Evolutionary conservation across 2,329 filamentous ascomycete genomes (phyloP), one percentile per base, ranked within the genome.

Genomic region (Colletotrichum brevisporum): DNA sequence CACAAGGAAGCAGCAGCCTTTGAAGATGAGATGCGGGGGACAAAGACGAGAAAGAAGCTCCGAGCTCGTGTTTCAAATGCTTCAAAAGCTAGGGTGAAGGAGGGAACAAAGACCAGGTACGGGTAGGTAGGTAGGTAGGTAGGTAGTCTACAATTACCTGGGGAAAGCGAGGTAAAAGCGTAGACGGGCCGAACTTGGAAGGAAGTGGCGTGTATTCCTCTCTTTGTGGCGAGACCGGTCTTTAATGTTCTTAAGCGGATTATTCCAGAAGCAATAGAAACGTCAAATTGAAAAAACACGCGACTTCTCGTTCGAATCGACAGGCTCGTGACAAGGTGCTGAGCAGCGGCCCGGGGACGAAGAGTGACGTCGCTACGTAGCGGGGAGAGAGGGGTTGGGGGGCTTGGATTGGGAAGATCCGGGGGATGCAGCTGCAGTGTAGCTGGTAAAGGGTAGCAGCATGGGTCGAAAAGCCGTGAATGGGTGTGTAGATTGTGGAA

Each of bases 51-150:
- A 64, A 56, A 55, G 13, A 61, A 69, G 51, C 43, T 61, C 45
- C 45, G 60, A 31, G 45, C 55, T 69, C 39, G 62, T 16, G 67
- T 60, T 57, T 69, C 62, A 66, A 53, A 31, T 41, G 10, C 8
- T 36, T 36, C 10, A 36, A 10, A 36, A 36, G 31, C 31, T 36
- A 8, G 31, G 31, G 31, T 36, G 6, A 8, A 36, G 31, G 50
- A 39, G 45, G 45, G n/a, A 47, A 27, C 8, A 50, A 43, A 50
- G 41, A 31, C 27, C 31, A 5, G 21, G 21, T 24, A 24, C 21
- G 21, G 21, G 21, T 3, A 24, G 2, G 8, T 4, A 36, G 10
- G 31, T 10, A 45, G 21, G 21, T 3, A 24, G 2, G 8, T 4
- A 36, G 10, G 31, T 10, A 45, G 53, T 53, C 61, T 58, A 68